These are phyloP conservation scores for Symbiodinium natans DNA, from an alignment of 73 alveolate species.

Conservation along the genomic window DNA sequence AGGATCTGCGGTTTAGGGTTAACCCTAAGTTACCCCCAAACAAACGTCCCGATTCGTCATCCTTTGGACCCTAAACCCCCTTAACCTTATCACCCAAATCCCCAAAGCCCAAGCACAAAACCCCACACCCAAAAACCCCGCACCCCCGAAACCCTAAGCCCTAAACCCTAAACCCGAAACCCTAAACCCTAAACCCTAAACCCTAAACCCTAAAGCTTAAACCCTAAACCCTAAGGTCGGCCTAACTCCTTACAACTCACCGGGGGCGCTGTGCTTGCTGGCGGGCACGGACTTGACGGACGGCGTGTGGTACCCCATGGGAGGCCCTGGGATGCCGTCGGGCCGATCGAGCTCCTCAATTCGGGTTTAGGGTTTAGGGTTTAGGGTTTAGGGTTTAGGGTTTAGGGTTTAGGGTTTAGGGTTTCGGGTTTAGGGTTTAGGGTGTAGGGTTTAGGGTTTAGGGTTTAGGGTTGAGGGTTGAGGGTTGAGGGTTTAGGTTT, in stretches of 20 bases:
- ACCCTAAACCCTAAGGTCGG: conserved; percentile 26
- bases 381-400: not conserved
- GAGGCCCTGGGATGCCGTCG: conserved; percentile 3
- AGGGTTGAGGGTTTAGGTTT: not conserved
- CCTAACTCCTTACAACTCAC: conserved; percentile 81
- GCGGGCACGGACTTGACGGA: conserved; percentile 94
- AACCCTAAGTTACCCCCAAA: no score
- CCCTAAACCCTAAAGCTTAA: not conserved
- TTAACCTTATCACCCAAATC: not conserved
- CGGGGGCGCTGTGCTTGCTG: conserved; percentile 81
- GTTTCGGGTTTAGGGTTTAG: not conserved
- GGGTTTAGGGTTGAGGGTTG: not conserved
- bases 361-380: not conserved
- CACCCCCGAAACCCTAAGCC: no score
- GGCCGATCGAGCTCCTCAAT: not conserved
- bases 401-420: no score
- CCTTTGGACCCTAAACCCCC: no score
- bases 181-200: not conserved
- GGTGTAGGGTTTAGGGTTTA: not conserved
- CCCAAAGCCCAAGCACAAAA: no score
- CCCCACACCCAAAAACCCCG: no score
- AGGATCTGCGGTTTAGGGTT: no score
- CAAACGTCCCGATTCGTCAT: no score
- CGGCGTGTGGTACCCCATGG: conserved; percentile 93
- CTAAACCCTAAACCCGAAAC: not conserved